phyloP scores from a whole-genome alignment of 2,329 filamentous ascomycete genomes.

The Fusarium transvaalense region DNA sequence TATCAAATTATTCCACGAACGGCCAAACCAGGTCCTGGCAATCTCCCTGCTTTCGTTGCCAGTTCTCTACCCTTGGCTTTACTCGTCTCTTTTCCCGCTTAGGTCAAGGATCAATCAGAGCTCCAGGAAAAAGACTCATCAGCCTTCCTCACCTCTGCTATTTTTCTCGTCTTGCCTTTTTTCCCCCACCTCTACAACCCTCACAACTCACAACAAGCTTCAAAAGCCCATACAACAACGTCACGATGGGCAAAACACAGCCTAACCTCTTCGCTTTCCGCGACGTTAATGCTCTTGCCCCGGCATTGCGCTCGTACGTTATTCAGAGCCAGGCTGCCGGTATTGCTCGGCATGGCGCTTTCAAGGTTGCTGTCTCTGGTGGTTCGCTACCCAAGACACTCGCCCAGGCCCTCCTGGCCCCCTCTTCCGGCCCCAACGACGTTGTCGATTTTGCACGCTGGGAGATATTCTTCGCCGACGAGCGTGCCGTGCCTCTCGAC shows the following conservation, averaged over 20 bases:
- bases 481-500: slow-evolving; percentile 92
- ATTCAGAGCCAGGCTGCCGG: slow-evolving; percentile 85
- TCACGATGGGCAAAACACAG: slow-evolving; percentile 66
- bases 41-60: slow-evolving; percentile 15
- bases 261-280: slow-evolving; percentile 86
- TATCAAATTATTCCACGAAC: slow-evolving; percentile 40
- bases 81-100: slow-evolving; percentile 10
- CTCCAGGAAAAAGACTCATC: slow-evolving; percentile 24
- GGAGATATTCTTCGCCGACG: slow-evolving; percentile 99
- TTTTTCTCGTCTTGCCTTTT: slow-evolving; percentile 9
- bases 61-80: slow-evolving; percentile 12
- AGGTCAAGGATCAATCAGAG: slow-evolving; percentile 20
- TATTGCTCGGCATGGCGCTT: slow-evolving; percentile 81
- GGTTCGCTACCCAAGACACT: slow-evolving; percentile 92
- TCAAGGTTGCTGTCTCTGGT: slow-evolving; percentile 94
- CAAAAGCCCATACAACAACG: slow-evolving; percentile 40
- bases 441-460: slow-evolving; percentile 84
- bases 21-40: slow-evolving; percentile 20
- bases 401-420: slow-evolving; percentile 81
- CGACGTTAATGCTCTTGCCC: slow-evolving; percentile 75
- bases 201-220: slow-evolving; percentile 33
- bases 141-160: background rate
- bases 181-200: background rate
- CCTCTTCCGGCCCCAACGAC: slow-evolving; percentile 66
- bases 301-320: slow-evolving; percentile 83